These are phyloP conservation scores for Saccharomycopsis selenospora DNA, from an alignment of 805 yeast genomes.

Conservation along the genomic window DNA sequence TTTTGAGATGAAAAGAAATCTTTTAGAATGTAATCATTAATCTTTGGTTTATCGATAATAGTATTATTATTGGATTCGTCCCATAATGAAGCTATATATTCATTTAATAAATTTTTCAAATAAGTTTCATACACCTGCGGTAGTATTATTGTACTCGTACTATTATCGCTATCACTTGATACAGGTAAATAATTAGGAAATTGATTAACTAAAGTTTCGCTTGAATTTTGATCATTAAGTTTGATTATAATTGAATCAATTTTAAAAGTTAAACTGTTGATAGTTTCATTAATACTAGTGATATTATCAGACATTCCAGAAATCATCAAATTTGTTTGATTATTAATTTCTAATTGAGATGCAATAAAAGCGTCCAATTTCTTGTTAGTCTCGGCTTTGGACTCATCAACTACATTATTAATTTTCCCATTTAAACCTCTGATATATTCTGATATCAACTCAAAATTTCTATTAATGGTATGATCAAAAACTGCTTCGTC, in stretches of 20 bases:
- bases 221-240: not conserved
- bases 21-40: not conserved
- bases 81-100: not conserved
- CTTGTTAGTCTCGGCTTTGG: too few species aligned
- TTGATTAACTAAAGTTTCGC: not conserved
- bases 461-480: too few species aligned
- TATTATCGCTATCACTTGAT: not conserved
- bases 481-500: too few species aligned
- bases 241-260: not conserved
- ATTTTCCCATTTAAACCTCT: too few species aligned
- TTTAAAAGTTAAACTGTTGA: not conserved
- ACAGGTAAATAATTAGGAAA: constrained; percentile 11
- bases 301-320: too few species aligned
- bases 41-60: not conserved
- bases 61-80: not conserved
- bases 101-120: not conserved
- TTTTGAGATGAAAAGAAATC: constrained; percentile 4
- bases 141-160: not conserved
- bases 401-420: too few species aligned
- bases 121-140: constrained; percentile 4
- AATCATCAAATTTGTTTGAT: too few species aligned
- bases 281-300: not conserved
- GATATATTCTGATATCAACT: too few species aligned
- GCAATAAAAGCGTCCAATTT: too few species aligned
- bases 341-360: too few species aligned